Base-by-base conservation (phyloP, 306 rosid species). In the Leucaena leucocephala region DNA sequence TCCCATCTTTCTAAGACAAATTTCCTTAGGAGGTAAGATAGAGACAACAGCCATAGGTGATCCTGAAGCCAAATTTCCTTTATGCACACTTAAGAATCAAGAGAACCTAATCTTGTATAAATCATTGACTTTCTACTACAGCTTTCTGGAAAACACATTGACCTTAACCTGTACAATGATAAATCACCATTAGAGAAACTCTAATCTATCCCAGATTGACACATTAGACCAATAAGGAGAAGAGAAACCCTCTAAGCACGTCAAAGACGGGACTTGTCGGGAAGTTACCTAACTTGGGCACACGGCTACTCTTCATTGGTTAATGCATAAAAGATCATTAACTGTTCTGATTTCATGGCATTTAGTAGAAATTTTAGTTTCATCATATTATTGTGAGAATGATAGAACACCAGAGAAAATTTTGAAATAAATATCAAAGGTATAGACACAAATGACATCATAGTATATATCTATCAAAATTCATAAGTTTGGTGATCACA, bases 401-500 rank as follows among this genome's bases (percentile, higher is more conserved):
- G 1, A 57, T 21, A 44, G 64, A 72, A 77, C 46, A 64, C 54
- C 4, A 10, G 61, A 43, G 67, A 80, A 71, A 43, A 15, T 61
- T 54, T 43, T 57, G 36, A 16, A 44, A 59, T 39, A 58, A 72
- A 54, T 46, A 62, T 13, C 57, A 49, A 34, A 78, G 62, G 54
- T 9, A 57, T 39, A 40, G 39, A 76, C 10, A 63, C 36, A 17
- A 58, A n/a, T 21, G 46, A 42, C 7, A 38, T 40, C 42, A 69
- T n/a, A 75, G 43, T 55, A 14, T 42, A 33, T 9, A 71, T 45
- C 33, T 40, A 59, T 34, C 15, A 58, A 62, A 40, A 77, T 42
- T 81, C 76, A 49, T 14, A 50, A 65, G 34, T 71, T 71, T 64
- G 64, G 71, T 15, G 39, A 57, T 59, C 19, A 66, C 7, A 11